Conservation (phyloP, 768 basidiomycete species). For the Cystobasidiopsis lactophilus region DNA sequence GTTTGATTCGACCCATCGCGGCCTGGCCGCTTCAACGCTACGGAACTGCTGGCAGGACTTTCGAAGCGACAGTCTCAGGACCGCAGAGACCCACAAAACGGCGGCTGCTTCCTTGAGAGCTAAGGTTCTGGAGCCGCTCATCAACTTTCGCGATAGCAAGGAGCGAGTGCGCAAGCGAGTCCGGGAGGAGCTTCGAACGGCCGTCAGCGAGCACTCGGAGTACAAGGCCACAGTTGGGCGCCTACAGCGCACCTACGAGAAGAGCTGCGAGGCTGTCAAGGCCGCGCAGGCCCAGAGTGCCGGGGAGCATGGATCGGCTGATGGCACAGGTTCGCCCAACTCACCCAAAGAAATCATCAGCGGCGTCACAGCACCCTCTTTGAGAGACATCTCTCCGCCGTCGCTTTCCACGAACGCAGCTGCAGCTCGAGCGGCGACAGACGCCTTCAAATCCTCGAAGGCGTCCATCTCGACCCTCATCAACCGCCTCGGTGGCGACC, state of each 20-base stretch:
- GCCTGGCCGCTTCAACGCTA: constrained; percentile 1
- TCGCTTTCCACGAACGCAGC: neutral
- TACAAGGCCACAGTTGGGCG: constrained; percentile 13
- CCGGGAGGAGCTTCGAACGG: constrained; percentile 13
- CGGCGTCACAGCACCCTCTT: constrained; percentile 10
- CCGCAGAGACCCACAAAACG: constrained; percentile 5
- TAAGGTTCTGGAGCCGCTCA: constrained; percentile 3
- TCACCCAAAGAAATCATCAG: constrained; percentile 9
- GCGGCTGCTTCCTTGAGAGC: neutral
- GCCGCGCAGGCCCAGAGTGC: neutral
- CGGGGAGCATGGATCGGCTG: neutral
- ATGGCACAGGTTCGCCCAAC: neutral
- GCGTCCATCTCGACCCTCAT: constrained; percentile 7
- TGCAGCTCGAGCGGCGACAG: neutral
- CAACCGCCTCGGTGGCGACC: constrained; percentile 2
- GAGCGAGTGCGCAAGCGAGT: constrained; percentile 15
- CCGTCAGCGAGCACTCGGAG: constrained; percentile 10
- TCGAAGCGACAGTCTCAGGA: constrained; percentile 4
- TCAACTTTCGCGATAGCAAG: constrained; percentile 10
- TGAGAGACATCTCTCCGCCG: constrained; percentile 6
- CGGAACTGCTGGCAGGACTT: constrained; percentile 7
- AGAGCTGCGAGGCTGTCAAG: constrained; percentile 17
- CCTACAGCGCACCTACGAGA: constrained; percentile 15
- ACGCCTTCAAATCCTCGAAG: constrained; percentile 6
- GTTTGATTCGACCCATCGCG: neutral